Base-by-base conservation (phyloP, 441 rosid genomes). In the Croton laevigatus region DNA sequence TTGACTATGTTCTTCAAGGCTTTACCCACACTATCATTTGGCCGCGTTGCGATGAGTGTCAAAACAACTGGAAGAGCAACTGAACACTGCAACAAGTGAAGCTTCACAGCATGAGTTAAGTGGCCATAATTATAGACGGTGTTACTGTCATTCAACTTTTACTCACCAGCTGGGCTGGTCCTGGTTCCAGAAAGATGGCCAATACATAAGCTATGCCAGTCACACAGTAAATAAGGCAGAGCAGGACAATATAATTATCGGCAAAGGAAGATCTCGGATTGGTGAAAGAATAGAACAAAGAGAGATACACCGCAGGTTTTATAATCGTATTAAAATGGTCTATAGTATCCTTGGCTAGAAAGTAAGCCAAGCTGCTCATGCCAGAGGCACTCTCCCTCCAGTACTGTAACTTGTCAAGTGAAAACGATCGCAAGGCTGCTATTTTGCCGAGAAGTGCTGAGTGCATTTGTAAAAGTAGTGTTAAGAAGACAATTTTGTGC, bases 51-150 rank as follows among this genome's bases (percentile, higher is more conserved):
- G 9, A 93, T 68, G 38, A 95, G 99, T 54, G 97, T 95, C 79
- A 91, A 85, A 80, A 95, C 97, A 11, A 95, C 97, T 0, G 97
- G 99, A 83, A 92, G 91, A 76, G 92, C 95, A 75, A 95, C 99
- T 3, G 97, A 85, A 87, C 91, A 93, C 98, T 94, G 84, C 64
- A 83, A 66, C 58, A 34, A 62, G 69, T 40, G 17, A 66, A 69
- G 51, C 51, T 42, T 40, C 71, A 78, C 32, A 76, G 27, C 55
- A 23, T n/a, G 59, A 70, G 65, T 3, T 19, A 59, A 67, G 57
- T 38, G 45, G 62, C 54, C 53, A 27, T 3, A 13, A 68, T 17
- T 49, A 34, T 46, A 62, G 63, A 32, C 10, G 4, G 38, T 2
- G 62, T 45, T 32, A 59, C 1, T 5, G 8, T 12, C 44, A 32